A percentile compares a stretch with the other conserved stretches of the same genome.
Conservation (phyloP, 306 rosid genomes). For the Cucurbita pepo region DNA sequence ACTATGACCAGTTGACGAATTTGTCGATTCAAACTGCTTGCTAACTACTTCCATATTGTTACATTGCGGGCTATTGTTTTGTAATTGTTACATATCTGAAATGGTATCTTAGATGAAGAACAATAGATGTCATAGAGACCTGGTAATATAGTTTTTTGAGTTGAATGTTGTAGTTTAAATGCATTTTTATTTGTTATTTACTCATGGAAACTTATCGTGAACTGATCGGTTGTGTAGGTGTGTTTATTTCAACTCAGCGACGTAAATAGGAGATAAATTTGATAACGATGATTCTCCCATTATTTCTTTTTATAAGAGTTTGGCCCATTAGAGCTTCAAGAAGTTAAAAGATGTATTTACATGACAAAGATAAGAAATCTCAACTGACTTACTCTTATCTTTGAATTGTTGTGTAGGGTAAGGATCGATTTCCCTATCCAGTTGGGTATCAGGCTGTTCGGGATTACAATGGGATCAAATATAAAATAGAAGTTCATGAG, state of each 20-base stretch:
- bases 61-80: neutral
- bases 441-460: slow-evolving; percentile 60
- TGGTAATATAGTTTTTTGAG: neutral
- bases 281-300: neutral
- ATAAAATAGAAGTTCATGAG: slow-evolving; percentile 64
- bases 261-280: neutral
- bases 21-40: neutral
- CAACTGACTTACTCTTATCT: neutral
- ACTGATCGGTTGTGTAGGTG: neutral
- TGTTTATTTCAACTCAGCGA: neutral
- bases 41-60: neutral
- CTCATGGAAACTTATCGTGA: neutral
- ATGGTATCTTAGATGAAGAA: neutral
- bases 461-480: slow-evolving; percentile 46
- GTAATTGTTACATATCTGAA: neutral
- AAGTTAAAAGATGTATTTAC: neutral
- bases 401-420: slow-evolving; percentile 35
- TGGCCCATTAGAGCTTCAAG: neutral
- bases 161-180: neutral
- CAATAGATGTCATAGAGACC: neutral
- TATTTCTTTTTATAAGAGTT: neutral
- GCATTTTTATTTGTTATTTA: neutral
- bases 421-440: slow-evolving; percentile 87
- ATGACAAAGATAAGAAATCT: neutral
- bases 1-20: neutral